A percentile compares a stretch with the other conserved stretches of the same genome.
Evolutionary conservation across 176 grass and related monocot genomes (phyloP).

Genomic region (Rhynchospora pubera): DNA sequence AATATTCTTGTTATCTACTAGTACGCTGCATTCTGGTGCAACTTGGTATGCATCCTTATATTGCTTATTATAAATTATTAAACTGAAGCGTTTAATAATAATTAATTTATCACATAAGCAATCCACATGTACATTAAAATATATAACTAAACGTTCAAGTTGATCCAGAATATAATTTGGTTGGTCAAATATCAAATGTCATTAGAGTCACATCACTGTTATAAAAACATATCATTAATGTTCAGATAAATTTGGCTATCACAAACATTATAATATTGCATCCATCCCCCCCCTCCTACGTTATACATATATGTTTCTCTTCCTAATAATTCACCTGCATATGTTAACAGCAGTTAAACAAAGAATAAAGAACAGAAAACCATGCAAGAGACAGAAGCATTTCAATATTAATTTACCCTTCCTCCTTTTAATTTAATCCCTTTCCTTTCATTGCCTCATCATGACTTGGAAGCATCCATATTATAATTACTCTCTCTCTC

Average conservation of each 20-base stretch:
- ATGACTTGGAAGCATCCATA: constrained; percentile 1
- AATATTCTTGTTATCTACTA: background rate
- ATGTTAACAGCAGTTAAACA: background rate
- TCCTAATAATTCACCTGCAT: background rate
- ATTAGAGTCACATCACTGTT: background rate
- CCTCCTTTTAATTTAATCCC: background rate
- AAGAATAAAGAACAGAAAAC: background rate
- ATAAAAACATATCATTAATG: background rate
- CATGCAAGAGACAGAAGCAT: background rate
- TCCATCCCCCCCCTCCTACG: background rate
- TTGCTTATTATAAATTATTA: background rate
- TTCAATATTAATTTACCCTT: background rate
- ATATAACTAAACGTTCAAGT: background rate
- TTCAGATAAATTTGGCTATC: background rate
- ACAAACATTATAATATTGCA: background rate
- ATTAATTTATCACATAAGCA: background rate
- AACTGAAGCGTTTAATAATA: background rate
- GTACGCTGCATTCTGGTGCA: background rate
- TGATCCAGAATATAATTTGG: background rate
- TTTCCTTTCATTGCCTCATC: background rate
- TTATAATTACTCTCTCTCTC: background rate
- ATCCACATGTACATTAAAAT: background rate
- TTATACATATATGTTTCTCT: background rate
- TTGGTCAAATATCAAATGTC: background rate
- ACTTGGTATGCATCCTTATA: background rate